phyloP scores from a whole-genome alignment of 768 basidiomycete species.

The Lentinula guzmanii region DNA sequence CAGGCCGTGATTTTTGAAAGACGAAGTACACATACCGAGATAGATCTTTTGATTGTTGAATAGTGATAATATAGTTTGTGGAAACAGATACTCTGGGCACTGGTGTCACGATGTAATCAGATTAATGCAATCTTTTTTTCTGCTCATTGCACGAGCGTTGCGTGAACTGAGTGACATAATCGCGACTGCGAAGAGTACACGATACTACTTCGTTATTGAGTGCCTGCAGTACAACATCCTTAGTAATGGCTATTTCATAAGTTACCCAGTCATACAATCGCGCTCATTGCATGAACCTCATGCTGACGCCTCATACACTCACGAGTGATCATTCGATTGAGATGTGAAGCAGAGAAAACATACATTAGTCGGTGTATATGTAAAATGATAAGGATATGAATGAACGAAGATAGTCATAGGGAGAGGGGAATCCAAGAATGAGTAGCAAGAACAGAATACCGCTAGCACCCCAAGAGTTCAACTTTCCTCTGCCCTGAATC shows the following conservation, averaged over 20 bases:
- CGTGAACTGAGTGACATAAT: no score
- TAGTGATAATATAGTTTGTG: neutral
- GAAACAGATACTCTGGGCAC: conserved; percentile 2
- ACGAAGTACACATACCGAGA: neutral
- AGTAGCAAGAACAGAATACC: neutral
- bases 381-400: neutral
- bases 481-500: conserved; percentile 48
- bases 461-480: neutral
- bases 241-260: no score
- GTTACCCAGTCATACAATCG: no score
- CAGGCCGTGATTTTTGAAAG: neutral
- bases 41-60: neutral
- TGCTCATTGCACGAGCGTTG: neutral
- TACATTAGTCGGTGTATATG: neutral
- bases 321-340: neutral
- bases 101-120: neutral
- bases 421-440: neutral
- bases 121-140: neutral
- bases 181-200: no score
- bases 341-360: neutral
- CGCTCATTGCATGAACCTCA: no score
- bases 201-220: no score
- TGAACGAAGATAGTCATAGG: neutral
- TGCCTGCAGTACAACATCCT: no score
- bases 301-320: no score